A percentile compares a stretch with the other conserved stretches of the same genome.
Conservation (phyloP, 257 asterid genomes). For the Scutellaria barbata region DNA sequence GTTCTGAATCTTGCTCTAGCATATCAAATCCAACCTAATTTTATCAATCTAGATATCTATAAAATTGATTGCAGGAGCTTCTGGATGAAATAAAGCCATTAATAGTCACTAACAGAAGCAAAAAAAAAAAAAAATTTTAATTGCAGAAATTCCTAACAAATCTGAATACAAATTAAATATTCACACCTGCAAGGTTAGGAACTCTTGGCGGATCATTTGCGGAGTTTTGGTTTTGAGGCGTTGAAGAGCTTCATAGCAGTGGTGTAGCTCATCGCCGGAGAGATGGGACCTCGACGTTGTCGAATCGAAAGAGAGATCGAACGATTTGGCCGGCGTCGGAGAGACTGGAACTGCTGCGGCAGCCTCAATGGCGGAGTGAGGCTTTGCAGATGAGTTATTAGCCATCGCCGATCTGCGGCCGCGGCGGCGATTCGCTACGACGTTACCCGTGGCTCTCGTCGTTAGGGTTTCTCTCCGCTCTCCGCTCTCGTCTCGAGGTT, state of each 20-base stretch:
- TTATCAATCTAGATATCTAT: not conserved
- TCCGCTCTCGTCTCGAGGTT: not conserved
- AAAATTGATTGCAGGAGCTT: not conserved
- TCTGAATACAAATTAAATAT: not conserved
- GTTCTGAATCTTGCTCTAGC: no score
- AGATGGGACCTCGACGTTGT: slow-evolving; percentile 45
- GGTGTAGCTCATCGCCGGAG: slow-evolving; percentile 60
- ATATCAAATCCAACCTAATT: not conserved
- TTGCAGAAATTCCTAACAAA: not conserved
- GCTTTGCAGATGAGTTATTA: slow-evolving; percentile 32
- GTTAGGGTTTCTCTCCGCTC: slow-evolving; percentile 47
- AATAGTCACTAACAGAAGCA: not conserved
- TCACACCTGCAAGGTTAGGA: slow-evolving; percentile 46
- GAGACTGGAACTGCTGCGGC: slow-evolving; percentile 34
- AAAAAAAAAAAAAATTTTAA: not conserved
- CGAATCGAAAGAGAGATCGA: slow-evolving; percentile 53
- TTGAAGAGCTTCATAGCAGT: slow-evolving; percentile 69
- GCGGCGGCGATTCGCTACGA: slow-evolving; percentile 51
- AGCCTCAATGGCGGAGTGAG: slow-evolving; percentile 32
- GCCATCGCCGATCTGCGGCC: slow-evolving; percentile 80
- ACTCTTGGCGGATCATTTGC: slow-evolving; percentile 55
- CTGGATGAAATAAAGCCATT: slow-evolving; percentile 1
- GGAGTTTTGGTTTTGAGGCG: slow-evolving; percentile 57
- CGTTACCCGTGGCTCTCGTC: slow-evolving; percentile 63
- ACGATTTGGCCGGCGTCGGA: slow-evolving; percentile 36